Evolutionary conservation across 192 early-diverging fungal species (phyloP).

Genomic region (Dissophora ornata): DNA sequence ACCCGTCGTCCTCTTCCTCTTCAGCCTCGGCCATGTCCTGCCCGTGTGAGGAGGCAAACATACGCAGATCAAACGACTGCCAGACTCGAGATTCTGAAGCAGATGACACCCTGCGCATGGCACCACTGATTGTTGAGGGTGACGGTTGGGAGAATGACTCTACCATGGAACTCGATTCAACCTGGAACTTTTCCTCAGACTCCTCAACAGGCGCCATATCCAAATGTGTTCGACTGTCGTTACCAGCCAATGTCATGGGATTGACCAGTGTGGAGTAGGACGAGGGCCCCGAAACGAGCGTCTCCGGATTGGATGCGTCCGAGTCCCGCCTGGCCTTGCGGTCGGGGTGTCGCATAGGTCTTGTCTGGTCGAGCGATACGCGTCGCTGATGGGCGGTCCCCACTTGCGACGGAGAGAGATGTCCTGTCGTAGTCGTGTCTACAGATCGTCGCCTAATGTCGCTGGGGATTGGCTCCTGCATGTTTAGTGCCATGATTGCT

Average conservation of each 20-base stretch:
- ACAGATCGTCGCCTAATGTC: slow-evolving; percentile 3
- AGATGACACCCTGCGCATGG: not conserved
- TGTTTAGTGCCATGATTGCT: slow-evolving; percentile 19
- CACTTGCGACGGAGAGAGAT: not conserved
- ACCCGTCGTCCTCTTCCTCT: not conserved
- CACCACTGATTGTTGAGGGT: not conserved
- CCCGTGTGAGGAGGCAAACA: slow-evolving; percentile 8
- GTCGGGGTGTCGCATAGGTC: not conserved
- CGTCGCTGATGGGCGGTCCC: not conserved
- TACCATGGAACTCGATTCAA: slow-evolving; percentile 4
- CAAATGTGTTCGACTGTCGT: slow-evolving; percentile 4
- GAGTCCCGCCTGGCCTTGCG: slow-evolving; percentile 29
- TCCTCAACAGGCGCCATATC: not conserved
- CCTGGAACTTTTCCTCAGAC: not conserved
- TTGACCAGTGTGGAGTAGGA: slow-evolving; percentile 33
- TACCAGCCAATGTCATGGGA: slow-evolving; percentile 4
- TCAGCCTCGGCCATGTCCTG: not conserved
- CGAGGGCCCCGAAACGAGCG: slow-evolving; percentile 26
- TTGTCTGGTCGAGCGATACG: slow-evolving; percentile 23
- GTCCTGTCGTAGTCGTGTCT: not conserved
- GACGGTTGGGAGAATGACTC: slow-evolving; percentile 4
- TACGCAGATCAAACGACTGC: slow-evolving; percentile 24
- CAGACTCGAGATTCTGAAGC: slow-evolving; percentile 19
- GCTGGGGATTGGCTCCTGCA: not conserved
- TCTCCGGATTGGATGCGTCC: slow-evolving; percentile 39